These are phyloP conservation scores for Trametes pubescens DNA, from an alignment of 1,284 basidiomycete genomes.

Conservation along the genomic window DNA sequence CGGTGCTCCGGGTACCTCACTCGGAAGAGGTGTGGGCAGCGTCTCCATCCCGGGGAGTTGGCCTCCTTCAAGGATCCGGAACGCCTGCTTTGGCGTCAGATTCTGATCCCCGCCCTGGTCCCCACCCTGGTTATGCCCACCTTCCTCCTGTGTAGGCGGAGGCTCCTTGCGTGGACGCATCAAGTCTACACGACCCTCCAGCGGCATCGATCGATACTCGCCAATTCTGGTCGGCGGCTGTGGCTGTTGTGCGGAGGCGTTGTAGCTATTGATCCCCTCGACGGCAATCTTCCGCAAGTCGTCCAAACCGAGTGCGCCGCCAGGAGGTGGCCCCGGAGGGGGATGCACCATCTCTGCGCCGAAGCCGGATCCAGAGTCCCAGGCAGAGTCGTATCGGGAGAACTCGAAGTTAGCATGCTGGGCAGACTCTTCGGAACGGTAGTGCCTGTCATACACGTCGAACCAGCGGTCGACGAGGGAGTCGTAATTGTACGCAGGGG, in stretches of 20 bases:
- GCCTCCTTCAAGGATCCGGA: slow-evolving; percentile 34
- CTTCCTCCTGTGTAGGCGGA: slow-evolving; percentile 14
- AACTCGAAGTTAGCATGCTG: slow-evolving; percentile 67
- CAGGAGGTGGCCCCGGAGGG: slow-evolving; percentile 29
- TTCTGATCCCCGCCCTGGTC: slow-evolving; percentile 27
- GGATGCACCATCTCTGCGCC: slow-evolving; percentile 42
- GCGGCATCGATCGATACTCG: slow-evolving; percentile 80
- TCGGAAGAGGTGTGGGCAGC: slow-evolving; percentile 63
- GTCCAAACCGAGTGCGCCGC: slow-evolving; percentile 63
- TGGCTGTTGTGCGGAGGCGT: slow-evolving; percentile 12
- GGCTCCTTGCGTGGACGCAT: slow-evolving; percentile 67
- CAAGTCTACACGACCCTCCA: slow-evolving; percentile 87
- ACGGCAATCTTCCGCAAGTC: slow-evolving; percentile 75
- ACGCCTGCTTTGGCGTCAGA: slow-evolving; percentile 36
- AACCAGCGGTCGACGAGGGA: slow-evolving; percentile 91
- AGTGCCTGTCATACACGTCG: slow-evolving; percentile 87
- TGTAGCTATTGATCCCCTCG: slow-evolving; percentile 55
- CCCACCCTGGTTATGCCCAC: slow-evolving; percentile 19
- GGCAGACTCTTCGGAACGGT: slow-evolving; percentile 61
- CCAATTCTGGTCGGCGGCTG: slow-evolving; percentile 55
- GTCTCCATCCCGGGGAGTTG: slow-evolving; percentile 48
- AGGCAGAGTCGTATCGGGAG: slow-evolving; percentile 74
- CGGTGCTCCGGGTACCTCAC: slow-evolving; percentile 57
- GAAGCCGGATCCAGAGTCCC: slow-evolving; percentile 58
- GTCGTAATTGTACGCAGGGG: slow-evolving; percentile 73